phyloP scores from a whole-genome alignment of 805 yeast genomes.

The Candida piceae region DNA sequence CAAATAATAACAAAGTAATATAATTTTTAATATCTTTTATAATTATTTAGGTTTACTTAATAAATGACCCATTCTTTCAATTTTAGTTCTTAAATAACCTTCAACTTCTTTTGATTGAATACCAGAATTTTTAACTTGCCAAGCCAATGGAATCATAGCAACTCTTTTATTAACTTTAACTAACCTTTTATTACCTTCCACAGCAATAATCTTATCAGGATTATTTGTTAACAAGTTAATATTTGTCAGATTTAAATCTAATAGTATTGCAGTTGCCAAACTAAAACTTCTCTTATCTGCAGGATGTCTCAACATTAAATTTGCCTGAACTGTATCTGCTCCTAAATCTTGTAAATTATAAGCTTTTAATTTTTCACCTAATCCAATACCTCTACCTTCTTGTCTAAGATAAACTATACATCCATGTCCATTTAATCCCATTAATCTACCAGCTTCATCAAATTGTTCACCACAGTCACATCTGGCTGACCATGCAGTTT shows the following conservation, averaged over 20 bases:
- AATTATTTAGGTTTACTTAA: slow-evolving; percentile 42
- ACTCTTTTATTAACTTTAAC: slow-evolving; percentile 82
- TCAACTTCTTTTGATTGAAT: slow-evolving; percentile 83
- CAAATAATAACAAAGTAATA: background rate
- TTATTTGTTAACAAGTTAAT: slow-evolving; percentile 85
- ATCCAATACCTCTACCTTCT: slow-evolving; percentile 97
- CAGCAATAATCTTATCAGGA: slow-evolving; percentile 94
- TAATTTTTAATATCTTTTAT: background rate
- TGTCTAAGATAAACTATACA: slow-evolving; percentile 94
- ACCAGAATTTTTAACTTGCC: slow-evolving; percentile 62
- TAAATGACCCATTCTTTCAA: slow-evolving; percentile 96
- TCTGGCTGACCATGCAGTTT: slow-evolving; percentile 98
- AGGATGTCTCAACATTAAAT: slow-evolving; percentile 87
- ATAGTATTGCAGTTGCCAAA: slow-evolving; percentile 85
- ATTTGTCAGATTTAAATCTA: slow-evolving; percentile 71
- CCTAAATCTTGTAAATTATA: slow-evolving; percentile 96
- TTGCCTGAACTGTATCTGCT: slow-evolving; percentile 97
- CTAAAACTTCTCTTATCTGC: slow-evolving; percentile 96
- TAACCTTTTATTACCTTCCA: slow-evolving; percentile 75
- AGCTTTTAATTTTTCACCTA: slow-evolving; percentile 96
- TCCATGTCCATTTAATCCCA: slow-evolving; percentile 86
- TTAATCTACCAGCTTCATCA: slow-evolving; percentile 92
- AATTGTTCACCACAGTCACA: slow-evolving; percentile 99
- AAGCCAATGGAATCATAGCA: slow-evolving; percentile 95
- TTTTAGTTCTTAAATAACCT: slow-evolving; percentile 88